Conservation (phyloP, 2,329 filamentous ascomycete species). For the Sarocladiaceae sp. region DNA sequence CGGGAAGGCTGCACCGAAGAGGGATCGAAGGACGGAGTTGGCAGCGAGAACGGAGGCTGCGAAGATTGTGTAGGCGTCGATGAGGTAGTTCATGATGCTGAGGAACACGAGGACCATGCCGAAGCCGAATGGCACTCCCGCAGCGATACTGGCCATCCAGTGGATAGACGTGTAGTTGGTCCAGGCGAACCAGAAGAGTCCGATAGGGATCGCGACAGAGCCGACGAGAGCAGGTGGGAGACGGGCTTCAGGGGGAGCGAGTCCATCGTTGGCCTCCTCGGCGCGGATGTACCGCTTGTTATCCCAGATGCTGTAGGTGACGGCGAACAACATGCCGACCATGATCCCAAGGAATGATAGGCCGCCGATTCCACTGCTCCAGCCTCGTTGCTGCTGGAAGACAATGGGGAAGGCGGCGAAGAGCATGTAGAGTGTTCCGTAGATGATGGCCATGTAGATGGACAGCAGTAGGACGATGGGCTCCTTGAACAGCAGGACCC, state of each 20-base stretch:
- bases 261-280: conserved; percentile 33
- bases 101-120: conserved; percentile 55
- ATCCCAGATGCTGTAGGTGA: conserved; percentile 39
- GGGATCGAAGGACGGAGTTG: conserved; percentile 59
- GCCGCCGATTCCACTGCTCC: conserved; percentile 44
- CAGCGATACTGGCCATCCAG: conserved; percentile 39
- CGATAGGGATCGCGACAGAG: conserved; percentile 44
- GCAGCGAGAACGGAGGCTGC: conserved; percentile 65
- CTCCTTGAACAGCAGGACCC: conserved; percentile 53
- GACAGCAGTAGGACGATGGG: conserved; percentile 55
- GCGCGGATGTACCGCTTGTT: conserved; percentile 39
- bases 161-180: conserved; percentile 45
- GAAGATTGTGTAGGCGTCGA: conserved; percentile 62
- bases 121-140: conserved; percentile 39
- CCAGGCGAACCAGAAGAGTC: conserved; percentile 57
- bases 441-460: conserved; percentile 51
- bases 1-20: conserved; percentile 63
- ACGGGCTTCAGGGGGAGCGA: conserved; percentile 52
- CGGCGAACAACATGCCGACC: conserved; percentile 49
- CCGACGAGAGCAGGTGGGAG: conserved; percentile 51
- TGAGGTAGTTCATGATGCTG: conserved; percentile 52
- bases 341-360: conserved; percentile 54
- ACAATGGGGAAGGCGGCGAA: conserved; percentile 47
- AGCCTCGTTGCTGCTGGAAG: conserved; percentile 45
- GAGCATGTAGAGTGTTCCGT: conserved; percentile 41